Conservation (phyloP, 805 yeast species). For the Wickerhamomyces queroliae region DNA sequence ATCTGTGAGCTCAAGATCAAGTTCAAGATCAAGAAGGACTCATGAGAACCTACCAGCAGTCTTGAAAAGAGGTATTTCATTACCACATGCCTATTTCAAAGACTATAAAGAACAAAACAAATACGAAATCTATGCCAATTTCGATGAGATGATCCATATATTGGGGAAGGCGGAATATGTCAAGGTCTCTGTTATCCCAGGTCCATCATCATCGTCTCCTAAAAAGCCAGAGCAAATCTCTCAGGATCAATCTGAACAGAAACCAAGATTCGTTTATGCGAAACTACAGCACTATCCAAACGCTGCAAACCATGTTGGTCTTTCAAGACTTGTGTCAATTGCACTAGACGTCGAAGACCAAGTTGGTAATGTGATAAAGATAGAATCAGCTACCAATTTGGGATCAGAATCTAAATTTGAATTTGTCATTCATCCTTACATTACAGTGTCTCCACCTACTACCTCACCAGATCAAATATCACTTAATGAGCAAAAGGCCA, state of each 20-base stretch:
- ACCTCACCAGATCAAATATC: conserved; percentile 22
- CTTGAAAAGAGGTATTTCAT: conserved; percentile 46
- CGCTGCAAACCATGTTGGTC: conserved; percentile 37
- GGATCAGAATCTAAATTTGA: neutral
- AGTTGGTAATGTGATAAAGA: conserved; percentile 47
- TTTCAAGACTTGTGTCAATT: conserved; percentile 47
- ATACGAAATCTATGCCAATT: conserved; percentile 41
- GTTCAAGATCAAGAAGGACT: conserved; percentile 5
- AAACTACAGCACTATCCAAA: conserved; percentile 33
- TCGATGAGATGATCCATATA: conserved; percentile 29
- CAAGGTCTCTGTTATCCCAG: conserved; percentile 44
- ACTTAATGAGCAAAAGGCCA: conserved; percentile 15
- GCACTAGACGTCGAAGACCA: conserved; percentile 47
- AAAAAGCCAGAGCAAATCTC: conserved; percentile 2
- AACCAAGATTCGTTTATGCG: conserved; percentile 37
- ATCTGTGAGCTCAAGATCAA: conserved; percentile 19
- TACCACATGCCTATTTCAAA: conserved; percentile 42
- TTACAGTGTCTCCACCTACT: conserved; percentile 29
- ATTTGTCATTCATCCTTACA: conserved; percentile 45
- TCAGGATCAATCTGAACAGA: conserved; percentile 6
- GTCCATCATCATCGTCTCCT: conserved; percentile 42
- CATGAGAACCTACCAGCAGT: conserved; percentile 27
- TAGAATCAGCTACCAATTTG: conserved; percentile 32
- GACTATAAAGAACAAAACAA: conserved; percentile 14
- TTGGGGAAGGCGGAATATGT: conserved; percentile 38